Evolutionary conservation across 192 early-diverging fungal species (phyloP), one percentile per base, ranked within the genome.

Genomic region (Mortierella claussenii): DNA sequence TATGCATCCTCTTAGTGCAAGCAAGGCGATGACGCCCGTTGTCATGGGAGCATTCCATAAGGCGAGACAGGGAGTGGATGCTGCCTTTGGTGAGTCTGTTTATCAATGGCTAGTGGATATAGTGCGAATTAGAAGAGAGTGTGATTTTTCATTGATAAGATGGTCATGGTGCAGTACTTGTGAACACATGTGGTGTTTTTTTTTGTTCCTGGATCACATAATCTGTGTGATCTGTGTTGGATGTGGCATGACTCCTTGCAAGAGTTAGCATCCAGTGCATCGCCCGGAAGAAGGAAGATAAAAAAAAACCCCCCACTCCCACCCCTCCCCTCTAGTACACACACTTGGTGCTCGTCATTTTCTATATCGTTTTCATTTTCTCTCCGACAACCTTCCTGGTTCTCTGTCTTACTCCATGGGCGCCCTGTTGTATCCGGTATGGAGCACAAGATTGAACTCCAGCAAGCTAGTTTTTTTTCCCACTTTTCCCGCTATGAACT

Each of bases 41-140:
- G 44, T 76, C 56, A 51, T 76, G 43, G 53, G n/a, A 55, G 64
- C 59, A 31, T 76, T 76, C 64, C 65, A 76, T 27, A 76, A 76
- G 31, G 73, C 73, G 13, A 52, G 64, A 21, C 63, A 67, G 17
- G 73, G 73, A 2, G 73, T 76, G 3, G 73, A 76, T 49, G 65
- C 73, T 15, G 73, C 73, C 4, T 76, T 76, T 62, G 73, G 73
- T 76, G 60, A 65, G 71, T 71, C 57, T 3, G 13, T 31, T 21
- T 21, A 50, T 11, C 26, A 50, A 50, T 27, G 13, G 37, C 37
- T 40, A 40, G 37, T 40, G 8, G 13, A 40, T 40, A 10, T 40
- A 40, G 13, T 40, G 37, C 7, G 7, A 13, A 40, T 10, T 13
- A 40, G 37, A 40, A 40, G 37, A 40, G 13, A 10, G 13, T 40